Evolutionary conservation across 306 rosid species (phyloP).

Genomic region (Hylodesmum podocarpum): DNA sequence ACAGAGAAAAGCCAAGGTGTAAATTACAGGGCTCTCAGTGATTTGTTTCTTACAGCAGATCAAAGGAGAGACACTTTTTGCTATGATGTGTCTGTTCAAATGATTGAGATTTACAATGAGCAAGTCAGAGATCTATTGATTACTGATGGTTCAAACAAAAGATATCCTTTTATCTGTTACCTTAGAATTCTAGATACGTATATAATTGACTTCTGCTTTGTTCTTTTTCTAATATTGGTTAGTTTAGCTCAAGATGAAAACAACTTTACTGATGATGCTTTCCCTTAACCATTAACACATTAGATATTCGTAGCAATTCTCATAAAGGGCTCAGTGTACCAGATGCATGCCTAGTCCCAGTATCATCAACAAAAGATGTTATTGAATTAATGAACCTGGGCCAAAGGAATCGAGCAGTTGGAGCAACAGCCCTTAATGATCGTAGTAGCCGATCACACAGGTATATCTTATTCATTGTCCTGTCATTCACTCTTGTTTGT

Average conservation of each 20-base stretch:
- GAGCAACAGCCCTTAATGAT: conserved; percentile 95
- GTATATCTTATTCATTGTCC: conserved; percentile 32
- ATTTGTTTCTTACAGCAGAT: conserved; percentile 76
- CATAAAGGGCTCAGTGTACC: conserved; percentile 89
- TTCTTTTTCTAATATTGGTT: not conserved
- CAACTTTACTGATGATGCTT: conserved; percentile 19
- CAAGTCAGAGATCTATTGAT: conserved; percentile 96
- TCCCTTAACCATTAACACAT: conserved; percentile 59
- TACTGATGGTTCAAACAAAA: conserved; percentile 81
- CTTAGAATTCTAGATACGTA: not conserved
- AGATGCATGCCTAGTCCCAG: conserved; percentile 77
- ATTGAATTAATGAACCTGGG: conserved; percentile 94
- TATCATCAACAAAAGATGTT: conserved; percentile 80
- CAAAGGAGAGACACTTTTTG: conserved; percentile 77
- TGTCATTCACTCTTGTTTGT: conserved; percentile 10
- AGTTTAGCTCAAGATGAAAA: conserved; percentile 4
- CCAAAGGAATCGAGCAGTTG: conserved; percentile 86
- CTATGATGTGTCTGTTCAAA: conserved; percentile 87
- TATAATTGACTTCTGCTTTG: not conserved
- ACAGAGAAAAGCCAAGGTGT: conserved; percentile 91
- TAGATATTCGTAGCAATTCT: conserved; percentile 90
- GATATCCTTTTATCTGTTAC: conserved; percentile 75
- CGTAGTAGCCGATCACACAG: conserved; percentile 99
- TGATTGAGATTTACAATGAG: conserved; percentile 97
- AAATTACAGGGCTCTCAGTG: conserved; percentile 90